phyloP scores from a whole-genome alignment of 2,329 filamentous ascomycete species.

The Aspergillus pseudotamarii region DNA sequence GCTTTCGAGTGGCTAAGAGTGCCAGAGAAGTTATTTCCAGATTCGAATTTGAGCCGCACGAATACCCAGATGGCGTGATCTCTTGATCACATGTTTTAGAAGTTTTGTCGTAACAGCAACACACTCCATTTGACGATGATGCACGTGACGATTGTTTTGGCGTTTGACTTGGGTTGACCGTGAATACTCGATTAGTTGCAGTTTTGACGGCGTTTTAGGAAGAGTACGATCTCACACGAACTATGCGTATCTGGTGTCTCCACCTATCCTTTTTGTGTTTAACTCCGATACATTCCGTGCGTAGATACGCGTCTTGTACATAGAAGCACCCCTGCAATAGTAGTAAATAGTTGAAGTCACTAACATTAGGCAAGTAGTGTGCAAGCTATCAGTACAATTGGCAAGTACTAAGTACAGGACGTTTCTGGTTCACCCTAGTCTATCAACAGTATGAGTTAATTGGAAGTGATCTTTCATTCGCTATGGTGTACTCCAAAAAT shows the following conservation, averaged over 20 bases:
- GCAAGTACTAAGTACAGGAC: background rate
- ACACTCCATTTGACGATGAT: background rate
- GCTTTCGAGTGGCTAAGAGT: conserved; percentile 37
- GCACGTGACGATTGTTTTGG: background rate
- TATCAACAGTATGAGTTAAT: background rate
- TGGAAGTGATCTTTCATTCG: conserved; percentile 7
- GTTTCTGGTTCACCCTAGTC: background rate
- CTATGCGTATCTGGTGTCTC: background rate
- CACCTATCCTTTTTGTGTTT: background rate
- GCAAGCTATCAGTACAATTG: background rate
- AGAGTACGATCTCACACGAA: background rate
- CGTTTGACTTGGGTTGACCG: background rate
- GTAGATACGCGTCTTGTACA: background rate
- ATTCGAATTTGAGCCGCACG: conserved; percentile 38
- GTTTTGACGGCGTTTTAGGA: background rate
- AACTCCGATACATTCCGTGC: background rate
- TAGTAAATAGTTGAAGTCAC: background rate
- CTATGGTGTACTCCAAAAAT: conserved; percentile 1
- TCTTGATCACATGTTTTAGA: background rate
- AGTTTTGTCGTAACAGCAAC: background rate
- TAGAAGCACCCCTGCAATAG: background rate
- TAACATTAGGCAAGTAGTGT: background rate
- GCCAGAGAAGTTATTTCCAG: conserved; percentile 37
- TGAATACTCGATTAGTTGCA: background rate
- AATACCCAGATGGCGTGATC: conserved; percentile 35